Percentiles rank a stretch among this genome's conserved stretches.
Evolutionary conservation across 345 rosid genomes (phyloP).

Genomic region (Clausena lansium): DNA sequence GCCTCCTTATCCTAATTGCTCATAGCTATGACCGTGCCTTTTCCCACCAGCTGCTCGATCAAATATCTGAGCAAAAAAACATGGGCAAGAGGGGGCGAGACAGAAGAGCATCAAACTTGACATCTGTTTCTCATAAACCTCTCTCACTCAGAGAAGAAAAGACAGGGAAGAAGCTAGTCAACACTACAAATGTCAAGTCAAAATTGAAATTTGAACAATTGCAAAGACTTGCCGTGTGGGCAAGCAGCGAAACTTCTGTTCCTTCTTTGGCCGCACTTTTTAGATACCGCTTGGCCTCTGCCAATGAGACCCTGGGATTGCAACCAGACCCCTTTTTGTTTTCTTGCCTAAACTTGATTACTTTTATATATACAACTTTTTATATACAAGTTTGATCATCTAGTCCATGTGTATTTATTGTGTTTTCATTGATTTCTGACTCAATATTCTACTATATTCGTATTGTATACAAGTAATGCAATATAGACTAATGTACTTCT

Average conservation of each 20-base stretch:
- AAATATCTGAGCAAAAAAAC: constrained; percentile 10
- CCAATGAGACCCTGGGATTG: constrained; percentile 40
- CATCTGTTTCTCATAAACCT: constrained; percentile 11
- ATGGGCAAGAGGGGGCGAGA: constrained; percentile 45
- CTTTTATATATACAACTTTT: not conserved
- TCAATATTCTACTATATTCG: too few species aligned
- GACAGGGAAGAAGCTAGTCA: constrained; percentile 32
- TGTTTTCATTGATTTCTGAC: too few species aligned
- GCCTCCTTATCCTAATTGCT: too few species aligned
- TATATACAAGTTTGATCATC: not conserved
- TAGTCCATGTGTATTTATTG: too few species aligned
- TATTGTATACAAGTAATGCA: too few species aligned
- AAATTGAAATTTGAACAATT: constrained; percentile 61
- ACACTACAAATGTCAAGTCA: constrained; percentile 37
- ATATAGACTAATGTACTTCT: not conserved
- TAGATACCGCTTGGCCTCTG: constrained; percentile 59
- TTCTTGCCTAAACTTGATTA: constrained; percentile 25
- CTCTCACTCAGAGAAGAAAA: constrained; percentile 38
- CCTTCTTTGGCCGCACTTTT: constrained; percentile 63
- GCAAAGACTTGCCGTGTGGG: constrained; percentile 67
- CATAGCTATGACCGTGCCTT: too few species aligned
- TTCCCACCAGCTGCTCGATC: constrained; percentile 11
- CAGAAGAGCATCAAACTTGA: constrained; percentile 16
- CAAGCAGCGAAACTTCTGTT: constrained; percentile 47
- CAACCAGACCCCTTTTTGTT: constrained; percentile 49